Percentiles rank a stretch among this genome's conserved stretches.
phyloP scores from a whole-genome alignment of 768 basidiomycete genomes.

The Rhizopogon vinicolor region DNA sequence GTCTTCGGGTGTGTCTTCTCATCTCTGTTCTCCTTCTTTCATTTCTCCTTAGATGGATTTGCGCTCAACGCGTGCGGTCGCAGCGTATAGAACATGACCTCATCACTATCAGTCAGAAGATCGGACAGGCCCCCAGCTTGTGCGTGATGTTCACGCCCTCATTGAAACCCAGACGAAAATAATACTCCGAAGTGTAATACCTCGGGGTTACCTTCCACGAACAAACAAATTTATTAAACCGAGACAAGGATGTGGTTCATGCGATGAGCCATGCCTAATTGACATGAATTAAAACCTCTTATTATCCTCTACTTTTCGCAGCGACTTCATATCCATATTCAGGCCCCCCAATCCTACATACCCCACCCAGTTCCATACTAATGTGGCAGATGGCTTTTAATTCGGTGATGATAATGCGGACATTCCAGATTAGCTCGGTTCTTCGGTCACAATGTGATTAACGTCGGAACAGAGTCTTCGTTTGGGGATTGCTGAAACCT shows the following conservation, averaged over 20 bases:
- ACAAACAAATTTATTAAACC: neutral
- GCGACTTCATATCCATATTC: constrained; percentile 48
- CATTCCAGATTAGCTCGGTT: constrained; percentile 59
- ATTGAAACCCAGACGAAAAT: neutral
- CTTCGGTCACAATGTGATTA: constrained; percentile 27
- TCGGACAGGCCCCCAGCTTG: too few species aligned
- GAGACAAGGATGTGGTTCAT: neutral
- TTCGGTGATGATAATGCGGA: constrained; percentile 29
- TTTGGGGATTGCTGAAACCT: constrained; percentile 24
- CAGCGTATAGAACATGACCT: neutral
- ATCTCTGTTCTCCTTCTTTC: too few species aligned
- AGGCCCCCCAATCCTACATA: neutral
- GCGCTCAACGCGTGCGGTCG: neutral
- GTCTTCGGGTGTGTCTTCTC: too few species aligned
- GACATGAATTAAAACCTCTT: constrained; percentile 5
- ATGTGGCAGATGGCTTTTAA: constrained; percentile 37
- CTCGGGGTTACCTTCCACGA: neutral
- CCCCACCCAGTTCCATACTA: neutral
- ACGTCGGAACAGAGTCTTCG: too few species aligned
- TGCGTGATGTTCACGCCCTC: too few species aligned
- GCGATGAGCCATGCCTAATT: neutral
- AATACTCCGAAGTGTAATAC: neutral
- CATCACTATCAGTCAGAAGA: too few species aligned
- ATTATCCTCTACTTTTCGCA: constrained; percentile 62
- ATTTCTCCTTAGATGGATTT: neutral